These are phyloP conservation scores for Candida wancherniae DNA, from an alignment of 805 yeast species.

Conservation along the genomic window DNA sequence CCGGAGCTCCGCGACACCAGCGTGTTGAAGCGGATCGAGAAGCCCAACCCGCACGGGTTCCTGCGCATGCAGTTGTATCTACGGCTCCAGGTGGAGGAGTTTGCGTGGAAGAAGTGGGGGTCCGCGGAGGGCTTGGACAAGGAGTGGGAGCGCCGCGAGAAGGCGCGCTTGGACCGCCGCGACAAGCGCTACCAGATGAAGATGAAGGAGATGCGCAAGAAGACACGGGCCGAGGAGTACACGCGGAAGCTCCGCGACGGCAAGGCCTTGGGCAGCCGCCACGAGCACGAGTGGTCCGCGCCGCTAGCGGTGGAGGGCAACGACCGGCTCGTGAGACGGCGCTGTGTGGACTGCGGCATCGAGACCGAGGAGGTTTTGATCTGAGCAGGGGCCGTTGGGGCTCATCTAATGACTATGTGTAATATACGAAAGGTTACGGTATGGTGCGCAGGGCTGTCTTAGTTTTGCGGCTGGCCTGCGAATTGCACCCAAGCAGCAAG, in stretches of 20 bases:
- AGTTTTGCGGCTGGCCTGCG: too few species aligned
- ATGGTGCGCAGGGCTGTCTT: too few species aligned
- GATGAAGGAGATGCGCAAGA: constrained; percentile 80
- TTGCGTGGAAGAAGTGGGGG: constrained; percentile 93
- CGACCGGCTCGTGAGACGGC: constrained; percentile 40
- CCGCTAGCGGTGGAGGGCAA: constrained; percentile 43
- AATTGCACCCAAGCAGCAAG: too few species aligned
- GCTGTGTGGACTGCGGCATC: constrained; percentile 79
- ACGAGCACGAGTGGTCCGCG: constrained; percentile 71
- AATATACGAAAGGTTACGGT: too few species aligned
- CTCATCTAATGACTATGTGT: too few species aligned
- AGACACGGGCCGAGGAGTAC: constrained; percentile 86
- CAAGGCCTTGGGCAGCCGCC: constrained; percentile 51
- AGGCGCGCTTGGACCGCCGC: constrained; percentile 60
- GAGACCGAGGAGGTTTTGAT: constrained; percentile 82
- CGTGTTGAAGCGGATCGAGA: constrained; percentile 72
- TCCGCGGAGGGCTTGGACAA: constrained; percentile 80
- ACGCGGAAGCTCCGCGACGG: constrained; percentile 66
- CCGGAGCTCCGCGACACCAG: constrained; percentile 76
- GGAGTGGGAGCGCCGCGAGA: constrained; percentile 89
- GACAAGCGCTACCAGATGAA: constrained; percentile 77
- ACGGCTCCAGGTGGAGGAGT: constrained; percentile 89
- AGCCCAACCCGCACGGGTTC: constrained; percentile 92
- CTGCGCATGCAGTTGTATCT: constrained; percentile 90
- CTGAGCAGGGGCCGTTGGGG: too few species aligned